phyloP scores from a whole-genome alignment of 169 alveolate genomes.

The Plasmodium billcollinsi region DNA sequence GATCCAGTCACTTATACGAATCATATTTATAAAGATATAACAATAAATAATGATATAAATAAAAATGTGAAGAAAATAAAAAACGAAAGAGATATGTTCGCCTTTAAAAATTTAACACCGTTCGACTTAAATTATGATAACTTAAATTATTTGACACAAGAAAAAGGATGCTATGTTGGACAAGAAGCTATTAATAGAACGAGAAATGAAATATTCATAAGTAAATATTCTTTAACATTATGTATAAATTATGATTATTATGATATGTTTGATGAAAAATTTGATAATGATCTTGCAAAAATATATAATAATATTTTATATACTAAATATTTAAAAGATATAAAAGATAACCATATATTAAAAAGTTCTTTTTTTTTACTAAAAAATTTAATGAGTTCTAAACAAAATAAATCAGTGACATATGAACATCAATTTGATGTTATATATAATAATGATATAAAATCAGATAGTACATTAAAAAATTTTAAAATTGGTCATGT shows the following conservation, averaged over 20 bases:
- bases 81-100: slow-evolving; percentile 25
- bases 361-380: slow-evolving; percentile 53
- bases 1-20: background rate
- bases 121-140: slow-evolving; percentile 81
- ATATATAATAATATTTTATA: slow-evolving; percentile 16
- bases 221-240: slow-evolving; percentile 76
- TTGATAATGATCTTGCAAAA: background rate
- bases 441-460: slow-evolving; percentile 7
- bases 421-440: slow-evolving; percentile 33
- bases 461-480: background rate
- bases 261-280: slow-evolving; percentile 18
- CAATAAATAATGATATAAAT: background rate
- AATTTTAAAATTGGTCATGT: slow-evolving; percentile 26
- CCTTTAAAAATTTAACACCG: slow-evolving; percentile 75
- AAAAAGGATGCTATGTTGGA: slow-evolving; percentile 87
- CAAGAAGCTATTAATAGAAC: slow-evolving; percentile 85
- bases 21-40: background rate
- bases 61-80: background rate
- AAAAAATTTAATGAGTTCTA: slow-evolving; percentile 18
- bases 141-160: slow-evolving; percentile 74
- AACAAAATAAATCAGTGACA: slow-evolving; percentile 1
- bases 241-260: slow-evolving; percentile 70
- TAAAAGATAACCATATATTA: slow-evolving; percentile 31
- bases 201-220: slow-evolving; percentile 78
- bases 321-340: slow-evolving; percentile 35